A percentile compares a stretch with the other conserved stretches of the same genome.
Evolutionary conservation across 2,329 filamentous ascomycete species (phyloP).

Genomic region (Ilyonectria sp.): DNA sequence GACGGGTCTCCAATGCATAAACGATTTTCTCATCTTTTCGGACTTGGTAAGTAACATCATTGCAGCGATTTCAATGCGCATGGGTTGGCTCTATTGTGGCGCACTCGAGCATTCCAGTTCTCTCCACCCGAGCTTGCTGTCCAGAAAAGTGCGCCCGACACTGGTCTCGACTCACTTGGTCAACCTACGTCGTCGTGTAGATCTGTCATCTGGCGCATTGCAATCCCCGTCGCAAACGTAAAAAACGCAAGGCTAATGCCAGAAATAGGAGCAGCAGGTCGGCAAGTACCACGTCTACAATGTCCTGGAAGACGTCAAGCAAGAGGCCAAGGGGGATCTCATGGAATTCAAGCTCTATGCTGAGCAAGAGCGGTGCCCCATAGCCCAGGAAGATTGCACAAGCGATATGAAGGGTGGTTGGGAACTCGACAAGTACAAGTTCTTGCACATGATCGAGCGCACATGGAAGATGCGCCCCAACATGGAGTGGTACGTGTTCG

Average conservation of each 20-base stretch:
- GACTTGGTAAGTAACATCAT: constrained; percentile 60
- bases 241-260: constrained; percentile 20
- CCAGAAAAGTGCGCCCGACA: not conserved
- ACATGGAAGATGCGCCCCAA: constrained; percentile 68
- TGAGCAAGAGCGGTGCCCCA: constrained; percentile 61
- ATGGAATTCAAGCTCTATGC: constrained; percentile 64
- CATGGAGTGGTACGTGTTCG: constrained; percentile 72
- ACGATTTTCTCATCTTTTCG: constrained; percentile 70
- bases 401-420: constrained; percentile 57
- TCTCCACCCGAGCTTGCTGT: not conserved
- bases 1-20: constrained; percentile 68
- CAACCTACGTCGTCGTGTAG: not conserved
- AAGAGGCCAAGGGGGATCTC: constrained; percentile 54
- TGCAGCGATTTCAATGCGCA: constrained; percentile 7
- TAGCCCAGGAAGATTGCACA: constrained; percentile 62
- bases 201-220: not conserved
- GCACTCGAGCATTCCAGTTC: constrained; percentile 21
- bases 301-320: constrained; percentile 56
- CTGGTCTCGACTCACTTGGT: not conserved
- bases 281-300: constrained; percentile 62
- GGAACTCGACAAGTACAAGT: constrained; percentile 75
- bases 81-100: constrained; percentile 6
- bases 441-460: constrained; percentile 70
- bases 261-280: constrained; percentile 62
- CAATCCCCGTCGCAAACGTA: not conserved